Base-by-base conservation (phyloP, 148 eudicot genomes). In the Heliosperma pusillum region DNA sequence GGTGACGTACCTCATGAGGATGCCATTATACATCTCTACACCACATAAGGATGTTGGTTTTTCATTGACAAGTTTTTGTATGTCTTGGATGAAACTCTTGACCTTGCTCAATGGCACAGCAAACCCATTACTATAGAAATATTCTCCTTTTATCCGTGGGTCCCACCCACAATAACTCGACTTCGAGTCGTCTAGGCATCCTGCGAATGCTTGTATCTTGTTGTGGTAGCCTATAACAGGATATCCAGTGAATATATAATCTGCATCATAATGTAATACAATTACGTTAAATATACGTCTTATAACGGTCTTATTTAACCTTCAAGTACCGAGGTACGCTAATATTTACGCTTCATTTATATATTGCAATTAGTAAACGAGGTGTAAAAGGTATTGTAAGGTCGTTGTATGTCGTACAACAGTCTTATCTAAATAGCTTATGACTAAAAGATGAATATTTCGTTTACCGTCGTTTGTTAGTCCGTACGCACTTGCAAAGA, bases 151-250 rank as follows among this genome's bases (percentile, higher is more conserved):
- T 56, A 56, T 56, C 25, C 74, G 56, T 4, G 74, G 74, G n/a
- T 71, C 74, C 74, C 74, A 71, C 27, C 57, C 19, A n/a, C 74
- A 71, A 56, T 55, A 71, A 30, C 33, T 27, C 19, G 53, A 47
- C 11, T 3, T n/a, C n/a, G n/a, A n/a, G 27, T 33, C 29, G 42
- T 56, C 24, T 53, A 71, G 63, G 19, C 74, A 71, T 7, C 12
- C 33, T 17, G 44, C 74, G 9, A 63, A 71, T 2, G 74, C n/a
- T 19, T 71, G 74, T 42, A 71, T 71, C 45, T 71, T 53, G 33
- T 71, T 71, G 29, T 71, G 74, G 20, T 71, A 71, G 55, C 74
- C 74, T 53, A 71, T 71, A 2, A 71, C 63, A 1, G 74, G 74
- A 36, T 71, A 56, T 7, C 74, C 74, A 0, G 74, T 71, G 63